phyloP scores from a whole-genome alignment of 208 protist species.

The Plasmodiophora brassicae region DNA sequence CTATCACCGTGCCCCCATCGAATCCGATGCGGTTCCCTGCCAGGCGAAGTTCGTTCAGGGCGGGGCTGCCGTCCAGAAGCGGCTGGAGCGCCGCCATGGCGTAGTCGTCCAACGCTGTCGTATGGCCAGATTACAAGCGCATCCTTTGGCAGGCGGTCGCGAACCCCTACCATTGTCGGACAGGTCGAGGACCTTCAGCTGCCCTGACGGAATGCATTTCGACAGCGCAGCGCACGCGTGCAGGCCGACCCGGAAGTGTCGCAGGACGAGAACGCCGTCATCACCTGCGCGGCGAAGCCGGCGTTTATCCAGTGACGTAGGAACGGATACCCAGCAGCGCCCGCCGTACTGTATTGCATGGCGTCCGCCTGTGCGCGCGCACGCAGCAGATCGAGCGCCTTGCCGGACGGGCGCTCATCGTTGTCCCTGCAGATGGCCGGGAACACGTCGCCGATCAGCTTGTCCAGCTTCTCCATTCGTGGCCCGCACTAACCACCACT shows the following conservation, averaged over 20 bases:
- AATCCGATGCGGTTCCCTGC: background rate
- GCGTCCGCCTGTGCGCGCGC: background rate
- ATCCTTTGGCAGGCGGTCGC: no score
- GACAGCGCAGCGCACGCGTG: background rate
- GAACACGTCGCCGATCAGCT: background rate
- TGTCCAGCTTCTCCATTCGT: background rate
- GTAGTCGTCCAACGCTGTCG: background rate
- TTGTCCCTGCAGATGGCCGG: conserved; percentile 4
- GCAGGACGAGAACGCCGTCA: background rate
- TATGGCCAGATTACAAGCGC: background rate
- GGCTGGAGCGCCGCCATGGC: background rate
- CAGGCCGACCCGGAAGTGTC: background rate
- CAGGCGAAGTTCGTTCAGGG: background rate
- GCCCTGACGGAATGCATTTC: background rate
- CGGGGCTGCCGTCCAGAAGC: background rate
- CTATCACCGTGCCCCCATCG: background rate
- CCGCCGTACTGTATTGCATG: background rate
- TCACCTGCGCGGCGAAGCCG: background rate
- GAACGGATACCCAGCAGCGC: background rate
- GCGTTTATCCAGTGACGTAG: background rate
- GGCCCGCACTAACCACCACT: no score
- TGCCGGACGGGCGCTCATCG: background rate
- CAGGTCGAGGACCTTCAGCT: background rate
- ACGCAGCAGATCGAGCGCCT: background rate
- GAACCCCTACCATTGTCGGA: background rate